Evolutionary conservation across 306 rosid species (phyloP).

Genomic region (Gastrolobium villosum): DNA sequence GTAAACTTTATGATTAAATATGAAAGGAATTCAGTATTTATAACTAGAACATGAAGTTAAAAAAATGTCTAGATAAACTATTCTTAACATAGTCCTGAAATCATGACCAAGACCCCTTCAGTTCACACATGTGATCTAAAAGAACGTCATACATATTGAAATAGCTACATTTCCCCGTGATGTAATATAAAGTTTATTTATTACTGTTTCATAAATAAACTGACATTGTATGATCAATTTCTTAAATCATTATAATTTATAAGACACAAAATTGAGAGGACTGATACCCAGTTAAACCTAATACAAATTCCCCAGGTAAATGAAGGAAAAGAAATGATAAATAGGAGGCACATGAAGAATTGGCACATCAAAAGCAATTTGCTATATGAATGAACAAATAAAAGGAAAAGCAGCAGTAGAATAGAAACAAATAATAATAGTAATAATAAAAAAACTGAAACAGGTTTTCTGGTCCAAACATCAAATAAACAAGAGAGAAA

Average conservation of each 20-base stretch:
- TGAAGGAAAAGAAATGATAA: slow-evolving; percentile 13
- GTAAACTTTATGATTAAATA: slow-evolving; percentile 28
- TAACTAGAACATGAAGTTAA: not conserved
- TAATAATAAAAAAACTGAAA: not conserved
- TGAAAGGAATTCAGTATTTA: slow-evolving; percentile 15
- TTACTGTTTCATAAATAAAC: slow-evolving; percentile 20
- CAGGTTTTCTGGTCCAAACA: slow-evolving; percentile 27
- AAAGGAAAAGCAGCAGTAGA: slow-evolving; percentile 1
- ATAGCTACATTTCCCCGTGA: not conserved
- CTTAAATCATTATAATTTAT: not conserved
- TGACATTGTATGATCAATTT: not conserved
- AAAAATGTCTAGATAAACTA: slow-evolving; percentile 9
- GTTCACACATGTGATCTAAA: not conserved
- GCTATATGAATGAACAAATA: slow-evolving; percentile 20
- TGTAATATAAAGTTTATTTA: not conserved
- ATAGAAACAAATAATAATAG: slow-evolving; percentile 25
- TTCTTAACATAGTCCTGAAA: slow-evolving; percentile 3
- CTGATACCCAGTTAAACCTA: slow-evolving; percentile 33
- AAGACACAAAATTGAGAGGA: not conserved
- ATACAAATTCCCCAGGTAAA: slow-evolving; percentile 1
- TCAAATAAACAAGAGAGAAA: slow-evolving; percentile 56
- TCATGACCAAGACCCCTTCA: slow-evolving; percentile 1
- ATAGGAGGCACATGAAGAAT: slow-evolving; percentile 4
- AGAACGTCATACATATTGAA: slow-evolving; percentile 2
- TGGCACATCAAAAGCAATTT: slow-evolving; percentile 23